Evolutionary conservation across 345 rosid species (phyloP), one percentile per base, ranked within the genome.

Genomic region (Aquilaria sinensis): DNA sequence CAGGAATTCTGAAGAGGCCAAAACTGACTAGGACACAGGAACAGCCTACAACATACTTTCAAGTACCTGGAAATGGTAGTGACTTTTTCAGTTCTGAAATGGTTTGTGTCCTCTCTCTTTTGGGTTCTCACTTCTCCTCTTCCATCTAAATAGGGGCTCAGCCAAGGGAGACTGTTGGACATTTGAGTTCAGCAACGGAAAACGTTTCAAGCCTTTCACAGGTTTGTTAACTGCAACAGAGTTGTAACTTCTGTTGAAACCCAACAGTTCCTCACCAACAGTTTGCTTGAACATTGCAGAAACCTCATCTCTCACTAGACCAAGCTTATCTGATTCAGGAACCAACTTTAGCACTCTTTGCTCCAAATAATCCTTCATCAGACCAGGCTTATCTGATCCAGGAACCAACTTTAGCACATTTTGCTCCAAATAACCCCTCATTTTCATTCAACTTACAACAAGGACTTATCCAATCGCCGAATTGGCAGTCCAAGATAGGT

Each of bases 181-280:
- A 52, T 56, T 81, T 84, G 86, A 77, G 74, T 31, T 72, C 81
- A 12, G 81, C 12, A 61, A 77, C 70, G 58, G 67, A 62, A 64
- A 60, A 73, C 31, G 56, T 84, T 64, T 75, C 81, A 12, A 79
- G 84, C 73, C 84, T 81, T 64, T 66, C 81, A 60, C 84, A 81
- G 86, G 89, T 84, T 65, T 60, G 66, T 69, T 30, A 13, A 31
- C 57, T 14, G 2, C 9, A 57, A 53, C 4, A 7, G 7, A 29
- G 8, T 52, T 11, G 12, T 15, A 31, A 16, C 13, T 2, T 43
- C 2, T 29, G 2, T 43, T 45, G 16, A 4, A 9, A 1, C 29
- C 50, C 4, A 13, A 9, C 2, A 9, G 29, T 3, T 32, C 31
- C 15, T 33, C 7, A 10, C 11, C 1, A 15, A 13, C 55, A 47